Percentiles rank a stretch among this genome's conserved stretches.
These are phyloP conservation scores for Petunia axillaris DNA, from an alignment of 257 asterid species.

Conservation along the genomic window DNA sequence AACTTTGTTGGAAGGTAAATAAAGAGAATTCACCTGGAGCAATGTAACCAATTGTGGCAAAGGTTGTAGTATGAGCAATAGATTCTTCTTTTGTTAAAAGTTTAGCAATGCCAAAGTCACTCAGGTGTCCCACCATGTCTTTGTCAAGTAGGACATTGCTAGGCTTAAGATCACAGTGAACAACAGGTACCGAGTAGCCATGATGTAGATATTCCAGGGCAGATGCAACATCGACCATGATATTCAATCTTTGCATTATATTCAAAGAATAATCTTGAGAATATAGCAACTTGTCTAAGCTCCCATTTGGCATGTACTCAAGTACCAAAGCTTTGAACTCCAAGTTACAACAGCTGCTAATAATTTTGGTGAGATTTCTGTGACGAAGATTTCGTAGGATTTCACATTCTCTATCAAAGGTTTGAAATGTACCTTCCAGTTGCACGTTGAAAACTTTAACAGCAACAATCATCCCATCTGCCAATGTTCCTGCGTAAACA, in stretches of 20 bases:
- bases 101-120: slow-evolving; percentile 38
- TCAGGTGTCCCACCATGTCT: slow-evolving; percentile 29
- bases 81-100: slow-evolving; percentile 29
- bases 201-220: slow-evolving; percentile 37
- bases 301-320: slow-evolving; percentile 38
- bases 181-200: slow-evolving; percentile 23
- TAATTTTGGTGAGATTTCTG: slow-evolving; percentile 34
- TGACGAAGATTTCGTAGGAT: slow-evolving; percentile 33
- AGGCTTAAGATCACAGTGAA: slow-evolving; percentile 41
- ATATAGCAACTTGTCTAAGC: slow-evolving; percentile 30
- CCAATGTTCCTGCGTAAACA: slow-evolving; percentile 29
- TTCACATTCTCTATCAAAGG: slow-evolving; percentile 37
- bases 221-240: slow-evolving; percentile 36
- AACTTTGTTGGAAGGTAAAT: not conserved
- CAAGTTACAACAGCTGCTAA: slow-evolving; percentile 35
- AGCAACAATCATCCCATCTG: not conserved
- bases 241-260: slow-evolving; percentile 29
- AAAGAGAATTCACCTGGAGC: slow-evolving; percentile 28
- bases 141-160: slow-evolving; percentile 35
- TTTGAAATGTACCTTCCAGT: slow-evolving; percentile 26
- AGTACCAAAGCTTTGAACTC: slow-evolving; percentile 39
- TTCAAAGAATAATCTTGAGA: slow-evolving; percentile 22
- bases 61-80: slow-evolving; percentile 31
- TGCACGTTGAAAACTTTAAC: slow-evolving; percentile 22
- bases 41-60: slow-evolving; percentile 38